phyloP scores from a whole-genome alignment of 2,329 filamentous ascomycete genomes.

The Colletotrichum gigasporum region DNA sequence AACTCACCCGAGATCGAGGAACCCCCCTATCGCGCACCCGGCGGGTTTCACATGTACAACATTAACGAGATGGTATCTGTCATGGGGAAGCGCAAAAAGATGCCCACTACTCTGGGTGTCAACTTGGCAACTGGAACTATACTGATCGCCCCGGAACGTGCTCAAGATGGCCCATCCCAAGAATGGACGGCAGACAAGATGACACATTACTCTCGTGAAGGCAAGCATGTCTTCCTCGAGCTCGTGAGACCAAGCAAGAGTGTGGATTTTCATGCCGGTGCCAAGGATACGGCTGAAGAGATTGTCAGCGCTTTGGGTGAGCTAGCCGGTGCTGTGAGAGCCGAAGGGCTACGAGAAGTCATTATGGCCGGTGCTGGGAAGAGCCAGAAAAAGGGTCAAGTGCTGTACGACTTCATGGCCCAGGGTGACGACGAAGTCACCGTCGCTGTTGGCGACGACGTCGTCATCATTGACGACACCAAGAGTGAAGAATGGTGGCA shows the following conservation, averaged over 20 bases:
- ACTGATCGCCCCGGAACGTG: conserved; percentile 87
- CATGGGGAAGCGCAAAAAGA: conserved; percentile 97
- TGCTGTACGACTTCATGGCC: conserved; percentile 96
- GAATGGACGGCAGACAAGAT: conserved; percentile 96
- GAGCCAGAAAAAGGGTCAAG: conserved; percentile 80
- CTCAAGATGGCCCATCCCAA: conserved; percentile 82
- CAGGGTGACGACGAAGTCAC: conserved; percentile 97
- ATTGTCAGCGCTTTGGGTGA: conserved; percentile 91
- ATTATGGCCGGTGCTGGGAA: conserved; percentile 79
- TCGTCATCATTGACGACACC: conserved; percentile 86
- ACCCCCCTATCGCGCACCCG: conserved; percentile 55
- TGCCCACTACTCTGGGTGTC: conserved; percentile 96
- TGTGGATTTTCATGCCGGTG: conserved; percentile 95
- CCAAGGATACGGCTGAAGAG: conserved; percentile 95
- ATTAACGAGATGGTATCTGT: conserved; percentile 98
- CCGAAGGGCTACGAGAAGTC: conserved; percentile 86
- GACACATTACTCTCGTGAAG: conserved; percentile 97
- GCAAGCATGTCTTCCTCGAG: conserved; percentile 97
- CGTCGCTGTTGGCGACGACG: conserved; percentile 88
- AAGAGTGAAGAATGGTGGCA: conserved; percentile 99
- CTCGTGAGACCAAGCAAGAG: conserved; percentile 92
- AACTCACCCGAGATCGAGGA: conserved; percentile 36
- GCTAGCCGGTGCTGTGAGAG: conserved; percentile 83
- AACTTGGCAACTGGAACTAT: conserved; percentile 90
- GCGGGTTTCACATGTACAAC: conserved; percentile 93